Base-by-base conservation (phyloP, 176 grass and related monocot species). In the Lolium rigidum region DNA sequence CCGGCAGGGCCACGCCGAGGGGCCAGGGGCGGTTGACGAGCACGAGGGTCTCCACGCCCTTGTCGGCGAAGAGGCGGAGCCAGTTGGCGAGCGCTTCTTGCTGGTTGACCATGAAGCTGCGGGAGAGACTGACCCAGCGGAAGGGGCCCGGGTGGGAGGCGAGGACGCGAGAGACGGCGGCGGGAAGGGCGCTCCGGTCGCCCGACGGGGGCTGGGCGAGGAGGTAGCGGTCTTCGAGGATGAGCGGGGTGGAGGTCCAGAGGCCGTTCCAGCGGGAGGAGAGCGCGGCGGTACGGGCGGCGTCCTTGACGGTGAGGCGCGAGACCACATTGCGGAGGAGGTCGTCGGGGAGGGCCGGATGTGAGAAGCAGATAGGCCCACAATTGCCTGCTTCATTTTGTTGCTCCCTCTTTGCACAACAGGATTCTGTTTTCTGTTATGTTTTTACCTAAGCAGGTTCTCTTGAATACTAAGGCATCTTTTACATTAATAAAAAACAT, bases 141-240 rank as follows among this genome's bases (percentile, higher is more conserved):
- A 89, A 31, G 57, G 76, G 82, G 22, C 59, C 69, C 26, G 69
- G 77, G 77, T 89, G 88, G 58, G 31, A 25, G 68, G 41, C 18
- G 82, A 89, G 70, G 59, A 68, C 16, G 48, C 86, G 58, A 28
- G 64, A n/a, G 35, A 52, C 8, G 68, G 48, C 6, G 83, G 14
- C 47, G 5, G 26, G 47, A 6, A 46, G 12, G 12, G 55, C 7
- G 6, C 7, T 59, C 35, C 17, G 7, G 76, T 47, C 41, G 18
- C 28, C 54, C n/a, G 65, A 18, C 20, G 69, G 5, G 7, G 41
- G 46, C 5, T 0, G 56, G 69, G 47, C 49, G 75, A 18, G 15
- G 67, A 89, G 82, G 82, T 89, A 17, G 49, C 37, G 5, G 48
- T 89, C 82, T 10, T 65, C 9, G 67, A 90, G 28, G 79, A 70